phyloP scores from a whole-genome alignment of 495 filamentous ascomycete genomes.

The Podospora appendiculata region DNA sequence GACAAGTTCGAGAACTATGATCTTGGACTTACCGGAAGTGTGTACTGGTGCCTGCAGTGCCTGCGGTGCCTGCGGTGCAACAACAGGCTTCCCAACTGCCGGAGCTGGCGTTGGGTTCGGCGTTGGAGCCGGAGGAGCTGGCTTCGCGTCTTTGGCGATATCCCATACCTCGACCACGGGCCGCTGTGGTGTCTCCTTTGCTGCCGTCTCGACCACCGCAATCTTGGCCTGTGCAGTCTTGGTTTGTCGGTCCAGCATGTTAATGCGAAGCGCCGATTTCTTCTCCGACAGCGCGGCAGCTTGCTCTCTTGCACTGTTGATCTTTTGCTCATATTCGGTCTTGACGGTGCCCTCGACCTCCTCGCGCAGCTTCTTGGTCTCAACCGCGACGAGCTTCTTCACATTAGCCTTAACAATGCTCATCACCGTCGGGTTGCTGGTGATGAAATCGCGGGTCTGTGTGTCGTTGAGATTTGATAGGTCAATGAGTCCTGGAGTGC shows the following conservation, averaged over 20 bases:
- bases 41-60: neutral
- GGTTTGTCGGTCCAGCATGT: slow-evolving; percentile 68
- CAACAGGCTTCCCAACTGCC: neutral
- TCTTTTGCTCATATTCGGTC: slow-evolving; percentile 41
- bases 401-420: slow-evolving; percentile 63
- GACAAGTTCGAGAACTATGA: too few species aligned
- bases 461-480: slow-evolving; percentile 43
- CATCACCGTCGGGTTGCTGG: slow-evolving; percentile 56
- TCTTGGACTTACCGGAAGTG: too few species aligned
- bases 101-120: neutral
- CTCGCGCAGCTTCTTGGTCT: slow-evolving; percentile 51
- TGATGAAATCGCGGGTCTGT: slow-evolving; percentile 57
- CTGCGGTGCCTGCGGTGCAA: neutral
- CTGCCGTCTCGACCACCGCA: slow-evolving; percentile 69
- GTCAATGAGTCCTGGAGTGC: slow-evolving; percentile 29
- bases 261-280: slow-evolving; percentile 62
- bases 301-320: slow-evolving; percentile 41
- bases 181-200: slow-evolving; percentile 71
- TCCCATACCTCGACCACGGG: slow-evolving; percentile 83
- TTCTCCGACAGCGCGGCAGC: slow-evolving; percentile 52
- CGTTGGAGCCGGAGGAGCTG: slow-evolving; percentile 20
- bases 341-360: slow-evolving; percentile 36
- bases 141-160: slow-evolving; percentile 62
- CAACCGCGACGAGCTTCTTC: slow-evolving; percentile 44
- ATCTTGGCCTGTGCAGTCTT: slow-evolving; percentile 61